Evolutionary conservation across 176 grass and related monocot species (phyloP), one percentile per base, ranked within the genome.

Genomic region (Zoysia pacifica): DNA sequence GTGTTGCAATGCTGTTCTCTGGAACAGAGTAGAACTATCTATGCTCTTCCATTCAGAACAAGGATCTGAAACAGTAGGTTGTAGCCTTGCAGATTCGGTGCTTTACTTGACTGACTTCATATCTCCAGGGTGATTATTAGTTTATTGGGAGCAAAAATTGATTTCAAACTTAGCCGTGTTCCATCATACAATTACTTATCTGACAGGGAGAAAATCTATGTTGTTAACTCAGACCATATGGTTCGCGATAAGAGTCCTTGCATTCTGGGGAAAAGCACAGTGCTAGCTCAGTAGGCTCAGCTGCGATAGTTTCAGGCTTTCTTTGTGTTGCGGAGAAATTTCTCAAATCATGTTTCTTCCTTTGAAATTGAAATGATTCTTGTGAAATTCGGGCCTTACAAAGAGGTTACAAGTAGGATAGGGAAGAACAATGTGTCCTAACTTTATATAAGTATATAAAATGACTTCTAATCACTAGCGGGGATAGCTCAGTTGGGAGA

Each of bases 401-500:
- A 28, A 28, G 28, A 28, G 28, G 28, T 28, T 28, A 28, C 0
- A 28, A 28, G 28, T 28, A 28, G 28, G 28, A 28, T 28, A 28
- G 28, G 28, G 28, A 28, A 28, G 28, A 28, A 28, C 28, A 28
- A 28, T 28, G 28, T 28, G 28, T 28, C 28, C 28, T 28, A 28
- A 28, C 0, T 0, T 28, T 28, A 45, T 45, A 45, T 1, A 49
- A 49, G 9, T 2, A 3, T n/a, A n/a, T n/a, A n/a, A n/a, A n/a
- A n/a, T n/a, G n/a, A n/a, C n/a, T 11, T 11, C 2, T 12, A 52
- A 14, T 28, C 50, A 14, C 0, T 3, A 37, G 88, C 91, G 86
- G 92, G 90, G 90, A 97, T 98, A 93, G 90, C 92, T 94, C 92
- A 91, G 87, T 91, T 97, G 95, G 92, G 90, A 97, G 90, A 97